phyloP scores from a whole-genome alignment of 345 rosid genomes.

The Camelina sativa region DNA sequence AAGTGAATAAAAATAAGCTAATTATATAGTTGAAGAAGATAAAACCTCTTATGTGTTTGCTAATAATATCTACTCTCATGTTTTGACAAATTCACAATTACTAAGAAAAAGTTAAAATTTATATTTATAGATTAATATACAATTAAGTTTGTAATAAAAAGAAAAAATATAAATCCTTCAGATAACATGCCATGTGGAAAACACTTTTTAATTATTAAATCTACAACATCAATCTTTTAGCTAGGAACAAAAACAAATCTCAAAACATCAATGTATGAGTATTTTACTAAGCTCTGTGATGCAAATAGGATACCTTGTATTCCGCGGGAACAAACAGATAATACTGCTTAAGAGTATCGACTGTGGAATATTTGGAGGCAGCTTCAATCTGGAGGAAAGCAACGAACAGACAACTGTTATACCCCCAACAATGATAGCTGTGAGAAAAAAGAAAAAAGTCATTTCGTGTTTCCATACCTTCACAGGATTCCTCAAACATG shows the following conservation, averaged over 20 bases:
- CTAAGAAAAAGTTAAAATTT: too few species aligned
- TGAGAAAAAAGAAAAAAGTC: slow-evolving; percentile 9
- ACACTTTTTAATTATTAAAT: too few species aligned
- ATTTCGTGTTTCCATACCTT: slow-evolving; percentile 58
- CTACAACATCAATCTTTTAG: too few species aligned
- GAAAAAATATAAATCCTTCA: too few species aligned
- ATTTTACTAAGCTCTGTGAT: neutral
- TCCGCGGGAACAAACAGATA: slow-evolving; percentile 75
- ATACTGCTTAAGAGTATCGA: slow-evolving; percentile 87
- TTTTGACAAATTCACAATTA: too few species aligned
- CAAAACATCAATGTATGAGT: too few species aligned
- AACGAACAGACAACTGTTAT: slow-evolving; percentile 18
- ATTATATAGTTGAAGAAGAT: neutral
- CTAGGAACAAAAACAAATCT: too few species aligned
- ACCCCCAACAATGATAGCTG: slow-evolving; percentile 10
- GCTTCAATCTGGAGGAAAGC: slow-evolving; percentile 75
- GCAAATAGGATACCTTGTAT: slow-evolving; percentile 65
- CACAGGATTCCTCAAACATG: slow-evolving; percentile 87
- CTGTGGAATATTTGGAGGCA: slow-evolving; percentile 90
- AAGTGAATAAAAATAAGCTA: slow-evolving; percentile 19
- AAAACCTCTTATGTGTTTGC: neutral
- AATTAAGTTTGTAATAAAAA: too few species aligned
- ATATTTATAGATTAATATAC: too few species aligned
- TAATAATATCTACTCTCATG: neutral
- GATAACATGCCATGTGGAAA: too few species aligned